Conservation (phyloP, 495 filamentous ascomycete genomes). For the Podospora bellae-mahoneyi region DNA sequence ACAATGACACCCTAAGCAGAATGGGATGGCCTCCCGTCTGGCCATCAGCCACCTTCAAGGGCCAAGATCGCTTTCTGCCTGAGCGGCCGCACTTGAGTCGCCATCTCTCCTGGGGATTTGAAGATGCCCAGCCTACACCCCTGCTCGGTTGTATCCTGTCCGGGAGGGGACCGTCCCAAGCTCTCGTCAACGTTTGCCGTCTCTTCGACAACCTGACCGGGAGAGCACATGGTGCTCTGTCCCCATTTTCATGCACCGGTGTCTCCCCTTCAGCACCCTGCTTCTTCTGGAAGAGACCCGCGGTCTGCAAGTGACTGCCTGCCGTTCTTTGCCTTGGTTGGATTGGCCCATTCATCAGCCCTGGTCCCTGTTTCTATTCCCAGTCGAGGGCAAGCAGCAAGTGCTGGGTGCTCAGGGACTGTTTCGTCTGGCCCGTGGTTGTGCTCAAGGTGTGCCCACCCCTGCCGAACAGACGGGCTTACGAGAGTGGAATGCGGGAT, state of each 20-base stretch:
- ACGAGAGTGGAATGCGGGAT: constrained; percentile 3
- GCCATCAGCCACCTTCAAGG: background rate
- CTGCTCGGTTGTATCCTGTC: constrained; percentile 24
- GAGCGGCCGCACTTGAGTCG: background rate
- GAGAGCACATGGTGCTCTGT: constrained; percentile 15
- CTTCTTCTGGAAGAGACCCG: constrained; percentile 28
- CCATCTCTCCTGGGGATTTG: background rate
- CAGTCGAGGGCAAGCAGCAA: constrained; percentile 30
- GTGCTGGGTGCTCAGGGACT: constrained; percentile 41
- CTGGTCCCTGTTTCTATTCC: constrained; percentile 41
- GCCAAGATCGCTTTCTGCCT: constrained; percentile 3
- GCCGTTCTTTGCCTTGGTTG: background rate
- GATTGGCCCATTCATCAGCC: constrained; percentile 24
- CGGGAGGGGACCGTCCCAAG: constrained; percentile 24
- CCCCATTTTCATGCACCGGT: constrained; percentile 26
- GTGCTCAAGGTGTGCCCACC: constrained; percentile 27
- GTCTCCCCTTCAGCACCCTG: constrained; percentile 4
- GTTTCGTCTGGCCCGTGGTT: constrained; percentile 46
- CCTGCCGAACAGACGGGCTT: constrained; percentile 11
- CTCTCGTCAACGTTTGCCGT: constrained; percentile 11
- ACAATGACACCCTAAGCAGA: background rate
- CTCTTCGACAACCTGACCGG: constrained; percentile 18
- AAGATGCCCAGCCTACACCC: constrained; percentile 14
- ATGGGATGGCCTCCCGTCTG: background rate
- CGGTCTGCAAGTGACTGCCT: background rate